Conservation (phyloP, 129 eudicot species). For the Heracleum sosnowskyi region DNA sequence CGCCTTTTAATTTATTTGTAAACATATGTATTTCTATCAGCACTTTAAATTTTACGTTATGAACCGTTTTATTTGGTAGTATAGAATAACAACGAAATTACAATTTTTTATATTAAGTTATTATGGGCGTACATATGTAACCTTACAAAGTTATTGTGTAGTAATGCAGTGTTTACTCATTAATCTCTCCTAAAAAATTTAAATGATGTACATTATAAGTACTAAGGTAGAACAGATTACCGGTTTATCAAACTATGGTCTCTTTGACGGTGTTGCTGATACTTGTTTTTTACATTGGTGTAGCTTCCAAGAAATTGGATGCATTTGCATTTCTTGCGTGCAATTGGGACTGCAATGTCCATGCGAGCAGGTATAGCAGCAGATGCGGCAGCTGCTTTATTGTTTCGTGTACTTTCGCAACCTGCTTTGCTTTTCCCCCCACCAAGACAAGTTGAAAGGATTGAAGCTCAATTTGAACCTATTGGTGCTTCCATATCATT, state of each 20-base stretch:
- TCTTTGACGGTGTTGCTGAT: slow-evolving; percentile 52
- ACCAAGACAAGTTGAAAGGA: slow-evolving; percentile 76
- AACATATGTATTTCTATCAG: neutral
- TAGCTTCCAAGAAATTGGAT: slow-evolving; percentile 98
- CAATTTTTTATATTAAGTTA: too few species aligned
- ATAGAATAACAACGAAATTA: neutral
- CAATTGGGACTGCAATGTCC: slow-evolving; percentile 97
- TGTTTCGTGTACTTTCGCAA: slow-evolving; percentile 88
- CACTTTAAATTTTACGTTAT: neutral
- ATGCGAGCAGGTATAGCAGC: slow-evolving; percentile 98
- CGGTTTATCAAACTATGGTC: slow-evolving; percentile 7
- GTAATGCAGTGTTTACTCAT: neutral
- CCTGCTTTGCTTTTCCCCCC: slow-evolving; percentile 98
- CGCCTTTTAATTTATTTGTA: too few species aligned
- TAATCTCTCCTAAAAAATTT: neutral
- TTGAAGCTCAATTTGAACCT: slow-evolving; percentile 51
- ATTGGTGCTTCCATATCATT: slow-evolving; percentile 41
- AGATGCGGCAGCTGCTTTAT: slow-evolving; percentile 97
- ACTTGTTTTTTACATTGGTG: slow-evolving; percentile 31
- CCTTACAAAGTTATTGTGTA: too few species aligned
- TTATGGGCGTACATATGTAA: too few species aligned
- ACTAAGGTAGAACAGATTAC: neutral
- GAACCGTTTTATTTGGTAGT: neutral
- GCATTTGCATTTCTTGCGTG: slow-evolving; percentile 97
- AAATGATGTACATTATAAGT: neutral